These are phyloP conservation scores for Stagonosporopsis cucurbitacearum DNA, from an alignment of 2,329 filamentous ascomycete species.

Conservation along the genomic window DNA sequence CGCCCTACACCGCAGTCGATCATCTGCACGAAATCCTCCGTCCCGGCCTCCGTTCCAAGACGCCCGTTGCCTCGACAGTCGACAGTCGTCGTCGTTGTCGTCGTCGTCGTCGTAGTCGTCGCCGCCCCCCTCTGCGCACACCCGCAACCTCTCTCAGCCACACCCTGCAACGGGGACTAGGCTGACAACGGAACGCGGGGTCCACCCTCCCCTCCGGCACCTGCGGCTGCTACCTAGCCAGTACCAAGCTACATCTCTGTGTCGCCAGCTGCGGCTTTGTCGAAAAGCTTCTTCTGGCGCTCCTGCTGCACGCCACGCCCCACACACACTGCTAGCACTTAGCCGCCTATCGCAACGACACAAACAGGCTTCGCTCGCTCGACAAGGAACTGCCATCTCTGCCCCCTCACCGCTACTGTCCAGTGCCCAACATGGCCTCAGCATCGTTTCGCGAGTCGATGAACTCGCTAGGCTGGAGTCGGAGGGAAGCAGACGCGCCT, in stretches of 20 bases:
- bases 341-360: constrained; percentile 19
- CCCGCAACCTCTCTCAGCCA: constrained; percentile 15
- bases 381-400: constrained; percentile 3
- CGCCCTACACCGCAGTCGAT: constrained; percentile 48
- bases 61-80: constrained; percentile 21
- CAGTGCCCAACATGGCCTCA: constrained; percentile 71
- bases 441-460: constrained; percentile 91
- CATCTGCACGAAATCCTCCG: constrained; percentile 62
- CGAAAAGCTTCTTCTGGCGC: constrained; percentile 36
- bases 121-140: constrained; percentile 16
- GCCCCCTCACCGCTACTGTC: constrained; percentile 2
- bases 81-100: constrained; percentile 19
- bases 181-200: constrained; percentile 20
- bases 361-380: constrained; percentile 23
- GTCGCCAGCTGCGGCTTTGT: constrained; percentile 48
- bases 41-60: constrained; percentile 31
- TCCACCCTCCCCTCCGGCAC: background rate
- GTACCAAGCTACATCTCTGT: constrained; percentile 34
- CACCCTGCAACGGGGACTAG: constrained; percentile 16
- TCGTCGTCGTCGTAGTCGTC: constrained; percentile 23
- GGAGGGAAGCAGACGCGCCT: constrained; percentile 77
- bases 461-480: constrained; percentile 93
- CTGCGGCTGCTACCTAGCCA: constrained; percentile 14
- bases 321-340: constrained; percentile 14
- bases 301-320: constrained; percentile 20